Conservation (phyloP, 768 basidiomycete species). For the Termitomyces heimii region DNA sequence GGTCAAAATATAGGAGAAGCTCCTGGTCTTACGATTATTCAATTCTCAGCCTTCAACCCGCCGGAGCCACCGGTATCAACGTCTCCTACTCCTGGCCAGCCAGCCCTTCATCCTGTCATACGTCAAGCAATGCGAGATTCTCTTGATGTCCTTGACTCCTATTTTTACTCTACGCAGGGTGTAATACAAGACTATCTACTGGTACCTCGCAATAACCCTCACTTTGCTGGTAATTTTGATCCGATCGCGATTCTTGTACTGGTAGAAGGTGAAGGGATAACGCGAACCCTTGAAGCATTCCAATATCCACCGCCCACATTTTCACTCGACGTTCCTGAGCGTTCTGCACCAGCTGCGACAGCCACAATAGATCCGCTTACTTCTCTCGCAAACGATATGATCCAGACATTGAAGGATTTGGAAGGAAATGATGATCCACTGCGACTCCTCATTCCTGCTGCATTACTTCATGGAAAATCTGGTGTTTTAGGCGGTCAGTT, state of each 20-base stretch:
- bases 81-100: slow-evolving; percentile 23
- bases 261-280: slow-evolving; percentile 40
- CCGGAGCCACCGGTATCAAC: slow-evolving; percentile 33
- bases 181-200: slow-evolving; percentile 76
- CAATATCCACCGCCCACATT: slow-evolving; percentile 66
- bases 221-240: slow-evolving; percentile 63
- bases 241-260: slow-evolving; percentile 63
- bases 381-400: slow-evolving; percentile 32
- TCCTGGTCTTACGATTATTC: slow-evolving; percentile 61
- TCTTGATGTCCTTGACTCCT: slow-evolving; percentile 38
- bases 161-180: slow-evolving; percentile 53
- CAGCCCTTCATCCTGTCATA: slow-evolving; percentile 35
- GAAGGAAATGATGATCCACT: slow-evolving; percentile 31
- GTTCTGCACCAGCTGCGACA: background rate
- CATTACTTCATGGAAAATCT: slow-evolving; percentile 29
- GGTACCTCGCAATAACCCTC: slow-evolving; percentile 63
- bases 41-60: slow-evolving; percentile 62
- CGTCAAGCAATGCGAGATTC: slow-evolving; percentile 63
- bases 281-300: slow-evolving; percentile 53
- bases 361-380: slow-evolving; percentile 10
- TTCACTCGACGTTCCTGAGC: background rate
- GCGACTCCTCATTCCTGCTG: slow-evolving; percentile 26
- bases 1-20: slow-evolving; percentile 51
- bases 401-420: slow-evolving; percentile 33
- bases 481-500: slow-evolving; percentile 39